A percentile compares a stretch with the other conserved stretches of the same genome.
phyloP scores from a whole-genome alignment of 2,329 filamentous ascomycete species.

The Ophiobolus disseminans region DNA sequence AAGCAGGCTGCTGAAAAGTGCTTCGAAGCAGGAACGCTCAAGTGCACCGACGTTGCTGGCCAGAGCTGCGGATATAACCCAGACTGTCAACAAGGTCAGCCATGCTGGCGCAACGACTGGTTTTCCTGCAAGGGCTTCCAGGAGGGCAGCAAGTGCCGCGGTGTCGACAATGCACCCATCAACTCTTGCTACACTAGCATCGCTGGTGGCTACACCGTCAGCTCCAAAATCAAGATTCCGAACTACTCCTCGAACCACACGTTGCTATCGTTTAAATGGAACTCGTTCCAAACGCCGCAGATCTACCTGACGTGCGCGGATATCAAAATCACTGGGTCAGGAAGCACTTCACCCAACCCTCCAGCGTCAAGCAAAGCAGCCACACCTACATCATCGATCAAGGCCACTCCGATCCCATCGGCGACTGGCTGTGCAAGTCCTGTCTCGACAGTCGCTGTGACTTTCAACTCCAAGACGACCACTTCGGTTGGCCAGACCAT shows the following conservation, averaged over 20 bases:
- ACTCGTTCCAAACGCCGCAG: constrained; percentile 44
- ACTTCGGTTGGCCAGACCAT: constrained; percentile 60
- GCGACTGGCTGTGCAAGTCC: constrained; percentile 31
- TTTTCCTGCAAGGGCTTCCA: constrained; percentile 44
- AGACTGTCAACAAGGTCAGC: constrained; percentile 38
- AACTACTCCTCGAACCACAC: constrained; percentile 43
- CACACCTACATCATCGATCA: constrained; percentile 13
- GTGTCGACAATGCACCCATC: constrained; percentile 40
- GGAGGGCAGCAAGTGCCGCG: constrained; percentile 33
- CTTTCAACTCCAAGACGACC: constrained; percentile 56
- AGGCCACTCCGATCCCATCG: constrained; percentile 17
- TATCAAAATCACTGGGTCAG: constrained; percentile 35
- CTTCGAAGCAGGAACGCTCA: constrained; percentile 35
- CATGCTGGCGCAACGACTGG: constrained; percentile 46
- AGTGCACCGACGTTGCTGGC: constrained; percentile 41
- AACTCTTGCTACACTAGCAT: constrained; percentile 46
- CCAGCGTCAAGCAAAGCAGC: constrained; percentile 25
- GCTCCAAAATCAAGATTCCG: constrained; percentile 42
- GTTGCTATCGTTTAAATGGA: constrained; percentile 42
- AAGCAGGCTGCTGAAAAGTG: constrained; percentile 45
- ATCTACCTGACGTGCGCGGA: constrained; percentile 44
- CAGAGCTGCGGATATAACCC: constrained; percentile 40
- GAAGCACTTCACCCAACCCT: constrained; percentile 14
- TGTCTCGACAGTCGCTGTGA: constrained; percentile 44
- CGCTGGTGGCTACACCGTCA: constrained; percentile 45